These are phyloP conservation scores for Penicillium sp. DNA, from an alignment of 2,329 filamentous ascomycete species.

Conservation along the genomic window DNA sequence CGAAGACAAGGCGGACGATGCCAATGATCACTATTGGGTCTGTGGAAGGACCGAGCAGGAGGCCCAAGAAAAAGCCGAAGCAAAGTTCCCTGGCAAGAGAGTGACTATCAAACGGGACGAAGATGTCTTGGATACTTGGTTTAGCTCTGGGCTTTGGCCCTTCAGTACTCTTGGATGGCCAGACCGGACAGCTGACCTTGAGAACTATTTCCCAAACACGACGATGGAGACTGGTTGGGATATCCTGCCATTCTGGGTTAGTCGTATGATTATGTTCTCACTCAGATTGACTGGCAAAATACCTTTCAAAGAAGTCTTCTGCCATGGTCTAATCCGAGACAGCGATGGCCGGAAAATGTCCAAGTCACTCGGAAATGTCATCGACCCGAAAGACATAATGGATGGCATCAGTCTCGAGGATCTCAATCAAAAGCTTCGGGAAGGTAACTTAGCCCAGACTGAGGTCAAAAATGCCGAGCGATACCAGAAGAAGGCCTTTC, in stretches of 20 bases:
- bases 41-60: conserved; percentile 78
- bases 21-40: conserved; percentile 74
- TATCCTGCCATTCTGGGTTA: conserved; percentile 84
- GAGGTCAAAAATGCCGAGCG: conserved; percentile 85
- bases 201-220: conserved; percentile 83
- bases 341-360: conserved; percentile 96
- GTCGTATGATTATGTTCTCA: conserved; percentile 91
- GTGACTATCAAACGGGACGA: conserved; percentile 82
- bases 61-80: conserved; percentile 77
- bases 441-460: conserved; percentile 80
- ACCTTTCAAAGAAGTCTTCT: conserved; percentile 94
- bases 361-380: conserved; percentile 92
- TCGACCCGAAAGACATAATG: conserved; percentile 93
- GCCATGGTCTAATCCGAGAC: conserved; percentile 89
- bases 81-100: conserved; percentile 78
- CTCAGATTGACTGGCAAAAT: conserved; percentile 89
- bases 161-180: conserved; percentile 95
- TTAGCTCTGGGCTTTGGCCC: conserved; percentile 91
- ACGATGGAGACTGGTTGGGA: conserved; percentile 94
- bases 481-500: conserved; percentile 93
- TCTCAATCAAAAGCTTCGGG: conserved; percentile 78
- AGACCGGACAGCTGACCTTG: conserved; percentile 75
- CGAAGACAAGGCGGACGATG: conserved; percentile 54
- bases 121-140: conserved; percentile 96
- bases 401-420: conserved; percentile 77